These are phyloP conservation scores for Pseudogymnoascus sp. DNA, from an alignment of 2,329 filamentous ascomycete genomes.

Conservation along the genomic window DNA sequence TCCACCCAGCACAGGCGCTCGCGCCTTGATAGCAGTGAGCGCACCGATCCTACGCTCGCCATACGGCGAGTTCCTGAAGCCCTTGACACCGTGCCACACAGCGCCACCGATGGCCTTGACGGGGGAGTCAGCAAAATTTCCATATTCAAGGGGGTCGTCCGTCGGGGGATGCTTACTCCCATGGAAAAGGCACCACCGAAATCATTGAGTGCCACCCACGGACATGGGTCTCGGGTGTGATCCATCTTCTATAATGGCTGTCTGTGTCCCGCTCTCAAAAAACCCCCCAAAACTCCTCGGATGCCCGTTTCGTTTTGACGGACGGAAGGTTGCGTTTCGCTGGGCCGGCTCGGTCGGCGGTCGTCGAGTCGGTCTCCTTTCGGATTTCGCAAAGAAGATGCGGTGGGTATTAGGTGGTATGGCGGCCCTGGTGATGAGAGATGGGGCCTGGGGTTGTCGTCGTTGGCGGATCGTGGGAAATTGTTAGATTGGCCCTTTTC, in stretches of 20 bases:
- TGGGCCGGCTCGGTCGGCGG: background rate
- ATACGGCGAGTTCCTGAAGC: constrained; percentile 80
- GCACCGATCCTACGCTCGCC: constrained; percentile 94
- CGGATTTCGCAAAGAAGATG: background rate
- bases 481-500: constrained; percentile 6
- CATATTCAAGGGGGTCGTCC: background rate
- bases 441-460: constrained; percentile 1
- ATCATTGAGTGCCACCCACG: constrained; percentile 93
- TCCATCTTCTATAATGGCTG: constrained; percentile 55
- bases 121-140: constrained; percentile 5
- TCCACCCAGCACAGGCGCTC: constrained; percentile 89
- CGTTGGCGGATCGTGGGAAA: constrained; percentile 2
- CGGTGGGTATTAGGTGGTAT: background rate
- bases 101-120: constrained; percentile 65
- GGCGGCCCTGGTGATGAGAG: constrained; percentile 2
- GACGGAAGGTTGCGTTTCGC: background rate
- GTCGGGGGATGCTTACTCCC: constrained; percentile 55
- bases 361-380: background rate
- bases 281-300: background rate
- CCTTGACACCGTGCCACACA: constrained; percentile 96
- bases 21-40: constrained; percentile 94
- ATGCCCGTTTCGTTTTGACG: background rate
- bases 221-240: constrained; percentile 94
- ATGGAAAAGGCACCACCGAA: constrained; percentile 96
- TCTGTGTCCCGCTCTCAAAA: background rate